Conservation (phyloP, 768 basidiomycete genomes). For the Tulasnella sp. region DNA sequence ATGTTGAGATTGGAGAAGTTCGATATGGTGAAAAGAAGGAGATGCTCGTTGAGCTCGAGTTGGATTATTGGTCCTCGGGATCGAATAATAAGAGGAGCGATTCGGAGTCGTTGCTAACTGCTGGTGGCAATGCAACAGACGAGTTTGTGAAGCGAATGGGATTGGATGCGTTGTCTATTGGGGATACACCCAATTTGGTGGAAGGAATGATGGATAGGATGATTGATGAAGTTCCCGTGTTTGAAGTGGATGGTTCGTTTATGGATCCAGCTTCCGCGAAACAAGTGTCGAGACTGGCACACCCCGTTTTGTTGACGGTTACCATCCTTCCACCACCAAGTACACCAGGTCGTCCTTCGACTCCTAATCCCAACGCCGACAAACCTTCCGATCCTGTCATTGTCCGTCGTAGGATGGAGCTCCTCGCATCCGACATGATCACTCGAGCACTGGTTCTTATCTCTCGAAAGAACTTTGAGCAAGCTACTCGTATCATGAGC, state of each 20-base stretch:
- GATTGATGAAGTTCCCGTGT: constrained; percentile 95
- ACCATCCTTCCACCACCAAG: constrained; percentile 56
- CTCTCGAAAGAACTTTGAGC: constrained; percentile 76
- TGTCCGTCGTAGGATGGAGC: constrained; percentile 88
- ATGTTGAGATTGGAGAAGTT: constrained; percentile 88
- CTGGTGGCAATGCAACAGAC: constrained; percentile 60
- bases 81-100: background rate
- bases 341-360: constrained; percentile 26
- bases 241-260: constrained; percentile 92
- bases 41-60: constrained; percentile 91
- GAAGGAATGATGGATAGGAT: constrained; percentile 92
- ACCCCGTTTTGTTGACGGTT: constrained; percentile 88
- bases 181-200: constrained; percentile 55
- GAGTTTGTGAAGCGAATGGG: constrained; percentile 80
- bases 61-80: constrained; percentile 45
- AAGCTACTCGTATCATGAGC: constrained; percentile 79
- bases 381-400: constrained; percentile 68
- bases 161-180: constrained; percentile 52
- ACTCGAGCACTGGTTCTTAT: constrained; percentile 87
- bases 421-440: constrained; percentile 94
- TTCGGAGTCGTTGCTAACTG: constrained; percentile 4
- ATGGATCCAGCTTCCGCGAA: constrained; percentile 79
- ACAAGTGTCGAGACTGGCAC: constrained; percentile 74
- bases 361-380: constrained; percentile 31
- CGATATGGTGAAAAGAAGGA: constrained; percentile 95